A percentile compares a stretch with the other conserved stretches of the same genome.
These are phyloP conservation scores for Plasmodium knowlesi DNA, from an alignment of 169 alveolate genomes.

Conservation along the genomic window DNA sequence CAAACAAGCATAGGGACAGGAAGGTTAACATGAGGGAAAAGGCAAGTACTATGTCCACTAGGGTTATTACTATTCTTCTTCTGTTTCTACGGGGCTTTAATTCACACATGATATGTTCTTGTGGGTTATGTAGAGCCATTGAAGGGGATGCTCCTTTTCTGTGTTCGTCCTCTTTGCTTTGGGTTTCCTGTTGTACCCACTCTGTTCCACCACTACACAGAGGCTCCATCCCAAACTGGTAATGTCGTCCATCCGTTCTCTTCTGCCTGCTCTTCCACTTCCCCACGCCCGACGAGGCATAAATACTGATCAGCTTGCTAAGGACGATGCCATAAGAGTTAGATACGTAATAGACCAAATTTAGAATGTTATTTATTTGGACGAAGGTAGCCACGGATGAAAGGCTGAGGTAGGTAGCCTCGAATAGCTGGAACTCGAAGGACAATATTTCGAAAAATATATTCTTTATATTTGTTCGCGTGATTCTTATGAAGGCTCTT, in stretches of 20 bases:
- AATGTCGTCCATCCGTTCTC: background rate
- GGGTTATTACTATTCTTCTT: background rate
- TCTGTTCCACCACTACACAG: background rate
- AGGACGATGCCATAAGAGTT: slow-evolving; percentile 38
- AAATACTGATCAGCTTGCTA: slow-evolving; percentile 6
- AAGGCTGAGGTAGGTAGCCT: slow-evolving; percentile 30
- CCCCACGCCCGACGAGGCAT: background rate
- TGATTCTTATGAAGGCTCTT: background rate
- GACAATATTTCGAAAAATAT: slow-evolving; percentile 27
- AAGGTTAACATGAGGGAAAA: background rate
- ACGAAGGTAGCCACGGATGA: slow-evolving; percentile 21
- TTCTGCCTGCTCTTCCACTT: background rate
- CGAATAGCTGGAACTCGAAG: slow-evolving; percentile 30
- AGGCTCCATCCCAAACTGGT: no score
- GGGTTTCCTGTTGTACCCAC: no score
- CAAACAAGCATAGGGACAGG: background rate
- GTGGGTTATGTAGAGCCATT: background rate
- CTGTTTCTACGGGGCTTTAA: background rate
- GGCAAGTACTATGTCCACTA: slow-evolving; percentile 8
- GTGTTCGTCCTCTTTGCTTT: no score
- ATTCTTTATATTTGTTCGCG: slow-evolving; percentile 30
- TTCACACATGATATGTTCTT: background rate
- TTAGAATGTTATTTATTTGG: slow-evolving; percentile 12
- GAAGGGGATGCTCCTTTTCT: background rate
- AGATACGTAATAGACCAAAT: slow-evolving; percentile 9